Evolutionary conservation across 1,284 basidiomycete genomes (phyloP).

Genomic region (Megacollybia platyphylla): DNA sequence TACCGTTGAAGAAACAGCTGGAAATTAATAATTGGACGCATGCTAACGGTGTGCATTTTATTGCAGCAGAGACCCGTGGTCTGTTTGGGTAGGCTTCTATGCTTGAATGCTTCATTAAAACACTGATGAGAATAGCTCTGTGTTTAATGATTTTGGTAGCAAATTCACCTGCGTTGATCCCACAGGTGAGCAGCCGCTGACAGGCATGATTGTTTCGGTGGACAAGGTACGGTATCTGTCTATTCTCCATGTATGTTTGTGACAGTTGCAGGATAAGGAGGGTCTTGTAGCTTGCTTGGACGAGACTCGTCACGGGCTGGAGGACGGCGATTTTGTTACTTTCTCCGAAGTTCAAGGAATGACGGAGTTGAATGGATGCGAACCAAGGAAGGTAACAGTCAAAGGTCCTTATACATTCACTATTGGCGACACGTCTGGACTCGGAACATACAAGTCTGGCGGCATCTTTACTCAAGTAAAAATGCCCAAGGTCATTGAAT

Average conservation of each 20-base stretch:
- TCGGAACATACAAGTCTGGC: conserved; percentile 77
- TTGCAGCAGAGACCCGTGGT: conserved; percentile 86
- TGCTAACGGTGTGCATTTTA: conserved; percentile 81
- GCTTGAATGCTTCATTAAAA: conserved; percentile 4
- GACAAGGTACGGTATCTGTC: conserved; percentile 43
- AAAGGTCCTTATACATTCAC: conserved; percentile 96
- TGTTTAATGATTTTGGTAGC: conserved; percentile 94
- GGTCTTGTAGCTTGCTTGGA: conserved; percentile 94
- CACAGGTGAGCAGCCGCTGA: conserved; percentile 87
- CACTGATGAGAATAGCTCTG: conserved; percentile 38
- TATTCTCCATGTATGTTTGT: neutral
- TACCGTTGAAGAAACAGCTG: conserved; percentile 70
- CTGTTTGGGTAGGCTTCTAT: conserved; percentile 72
- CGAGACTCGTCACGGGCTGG: conserved; percentile 93
- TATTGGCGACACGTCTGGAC: conserved; percentile 78
- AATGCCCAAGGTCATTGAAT: conserved; percentile 93
- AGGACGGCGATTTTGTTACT: conserved; percentile 96
- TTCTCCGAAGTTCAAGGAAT: conserved; percentile 98
- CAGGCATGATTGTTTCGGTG: conserved; percentile 92
- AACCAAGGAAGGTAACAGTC: conserved; percentile 85
- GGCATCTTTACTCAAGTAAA: conserved; percentile 99
- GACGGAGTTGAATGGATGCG: conserved; percentile 81
- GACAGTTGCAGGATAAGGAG: conserved; percentile 53
- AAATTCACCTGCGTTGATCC: conserved; percentile 94
- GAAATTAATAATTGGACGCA: conserved; percentile 96